Evolutionary conservation across 257 asterid genomes (phyloP), one percentile per base, ranked within the genome.

Genomic region (Nicotiana knightiana): DNA sequence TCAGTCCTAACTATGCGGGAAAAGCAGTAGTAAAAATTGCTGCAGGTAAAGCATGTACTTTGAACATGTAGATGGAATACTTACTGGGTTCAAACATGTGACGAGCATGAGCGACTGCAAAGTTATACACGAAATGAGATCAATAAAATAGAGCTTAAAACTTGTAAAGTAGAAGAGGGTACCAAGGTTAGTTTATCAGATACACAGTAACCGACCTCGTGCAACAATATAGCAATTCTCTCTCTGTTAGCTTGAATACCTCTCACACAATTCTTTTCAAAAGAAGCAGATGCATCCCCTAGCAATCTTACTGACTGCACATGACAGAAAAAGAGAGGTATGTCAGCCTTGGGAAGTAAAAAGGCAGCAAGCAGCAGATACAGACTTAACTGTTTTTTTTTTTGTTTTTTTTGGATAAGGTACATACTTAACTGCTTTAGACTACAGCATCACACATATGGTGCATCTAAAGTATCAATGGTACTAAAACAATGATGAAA

Each of bases 81-180:
- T 90, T 92, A 96, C 99, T 3, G 97, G 99, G 86, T 96, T 96
- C 85, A 96, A 91, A 68, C 98, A 92, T 70, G 98, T 96, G 83
- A 96, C 98, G 2, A 96, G 97, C 99, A 96, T 96, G 90, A 96
- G 98, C 3, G 99, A 96, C 99, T 96, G 97, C 91, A 87, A 88
- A 24, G 58, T 24, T 73, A 84, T 64, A 76, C 24, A 78, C 55
- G 80, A 51, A 66, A 59, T 37, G 39, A 73, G 28, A 77, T 80
- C 32, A 64, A 79, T 83, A 37, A 80, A 58, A 80, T 80, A 48
- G 3, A 80, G 65, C 35, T 48, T 65, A 26, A 26, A 32, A 80
- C 9, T 10, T 61, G 46, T 67, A 18, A 62, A 26, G 62, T 43
- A 30, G 67, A n/a, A 76, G 79, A 84, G 57, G 9, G 26, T 77